Conservation (phyloP, 2,329 filamentous ascomycete genomes). For the Stagonosporopsis cucurbitacearum region DNA sequence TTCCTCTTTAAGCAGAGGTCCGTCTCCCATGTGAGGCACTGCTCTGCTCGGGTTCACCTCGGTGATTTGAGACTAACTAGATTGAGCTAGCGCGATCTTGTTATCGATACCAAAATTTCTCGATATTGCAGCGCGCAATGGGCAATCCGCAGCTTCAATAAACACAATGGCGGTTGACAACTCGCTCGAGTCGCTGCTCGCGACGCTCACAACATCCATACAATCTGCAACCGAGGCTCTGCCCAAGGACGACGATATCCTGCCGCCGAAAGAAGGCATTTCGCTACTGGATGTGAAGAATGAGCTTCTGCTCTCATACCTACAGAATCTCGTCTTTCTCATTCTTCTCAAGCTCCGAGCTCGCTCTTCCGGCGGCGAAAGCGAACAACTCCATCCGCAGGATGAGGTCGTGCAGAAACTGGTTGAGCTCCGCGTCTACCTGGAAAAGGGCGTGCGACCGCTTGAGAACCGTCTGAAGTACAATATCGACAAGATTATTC, state of each 20-base stretch:
- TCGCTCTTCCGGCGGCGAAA: constrained; percentile 41
- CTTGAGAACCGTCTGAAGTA: constrained; percentile 91
- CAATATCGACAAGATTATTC: constrained; percentile 93
- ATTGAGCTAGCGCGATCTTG: no score
- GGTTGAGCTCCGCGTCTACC: constrained; percentile 87
- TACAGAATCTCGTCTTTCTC: constrained; percentile 91
- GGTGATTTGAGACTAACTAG: no score
- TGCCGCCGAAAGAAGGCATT: constrained; percentile 83
- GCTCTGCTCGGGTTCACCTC: no score
- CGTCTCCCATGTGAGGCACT: no score
- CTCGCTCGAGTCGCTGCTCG: constrained; percentile 50
- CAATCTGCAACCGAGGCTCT: constrained; percentile 63
- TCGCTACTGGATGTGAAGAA: constrained; percentile 96
- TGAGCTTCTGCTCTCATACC: constrained; percentile 93
- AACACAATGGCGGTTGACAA: constrained; percentile 49
- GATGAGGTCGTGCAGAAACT: constrained; percentile 82
- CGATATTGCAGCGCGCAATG: neutral
- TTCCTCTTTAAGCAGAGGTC: no score
- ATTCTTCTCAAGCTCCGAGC: constrained; percentile 76
- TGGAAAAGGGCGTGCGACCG: constrained; percentile 90
- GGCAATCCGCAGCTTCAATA: neutral
- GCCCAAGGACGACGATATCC: constrained; percentile 65
- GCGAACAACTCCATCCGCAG: constrained; percentile 56
- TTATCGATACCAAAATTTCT: constrained; percentile 15
- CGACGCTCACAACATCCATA: constrained; percentile 63